These are phyloP conservation scores for Coemansia sp. DNA, from an alignment of 192 early-diverging fungal species.

Conservation along the genomic window DNA sequence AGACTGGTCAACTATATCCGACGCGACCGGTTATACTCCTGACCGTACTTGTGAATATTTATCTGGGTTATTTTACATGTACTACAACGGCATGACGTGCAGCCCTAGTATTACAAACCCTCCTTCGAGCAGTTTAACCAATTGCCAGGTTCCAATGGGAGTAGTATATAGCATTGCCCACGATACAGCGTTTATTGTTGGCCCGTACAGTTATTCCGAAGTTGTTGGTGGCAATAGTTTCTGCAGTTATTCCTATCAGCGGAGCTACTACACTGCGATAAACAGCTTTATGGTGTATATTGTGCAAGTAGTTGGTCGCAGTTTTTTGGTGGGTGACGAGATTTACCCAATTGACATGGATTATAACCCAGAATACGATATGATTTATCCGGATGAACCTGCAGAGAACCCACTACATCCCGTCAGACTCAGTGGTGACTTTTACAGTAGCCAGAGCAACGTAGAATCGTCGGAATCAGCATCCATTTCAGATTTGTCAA, in stretches of 20 bases:
- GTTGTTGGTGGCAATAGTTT: conserved; percentile 9
- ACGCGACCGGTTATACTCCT: too few relatives aligned
- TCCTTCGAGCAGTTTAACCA: not conserved
- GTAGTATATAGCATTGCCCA: not conserved
- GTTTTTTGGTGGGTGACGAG: not conserved
- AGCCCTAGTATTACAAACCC: not conserved
- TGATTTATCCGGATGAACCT: too few relatives aligned
- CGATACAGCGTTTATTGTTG: conserved; percentile 9
- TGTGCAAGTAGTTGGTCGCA: not conserved
- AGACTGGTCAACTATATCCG: too few relatives aligned
- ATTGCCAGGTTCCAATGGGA: not conserved
- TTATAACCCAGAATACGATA: not conserved
- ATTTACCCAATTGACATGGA: not conserved
- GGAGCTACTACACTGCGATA: conserved; percentile 14
- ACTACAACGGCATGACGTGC: not conserved
- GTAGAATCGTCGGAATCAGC: too few relatives aligned
- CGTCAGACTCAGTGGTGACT: not conserved
- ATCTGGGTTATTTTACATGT: not conserved
- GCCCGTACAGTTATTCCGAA: conserved; percentile 12
- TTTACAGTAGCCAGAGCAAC: not conserved
- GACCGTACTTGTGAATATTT: not conserved
- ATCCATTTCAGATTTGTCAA: too few relatives aligned
- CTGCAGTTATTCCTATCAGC: conserved; percentile 10
- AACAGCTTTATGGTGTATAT: not conserved
- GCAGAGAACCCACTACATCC: not conserved